Base-by-base conservation (phyloP, 2,329 filamentous ascomycete genomes). In the Cladosporium austrohemisphaericum region DNA sequence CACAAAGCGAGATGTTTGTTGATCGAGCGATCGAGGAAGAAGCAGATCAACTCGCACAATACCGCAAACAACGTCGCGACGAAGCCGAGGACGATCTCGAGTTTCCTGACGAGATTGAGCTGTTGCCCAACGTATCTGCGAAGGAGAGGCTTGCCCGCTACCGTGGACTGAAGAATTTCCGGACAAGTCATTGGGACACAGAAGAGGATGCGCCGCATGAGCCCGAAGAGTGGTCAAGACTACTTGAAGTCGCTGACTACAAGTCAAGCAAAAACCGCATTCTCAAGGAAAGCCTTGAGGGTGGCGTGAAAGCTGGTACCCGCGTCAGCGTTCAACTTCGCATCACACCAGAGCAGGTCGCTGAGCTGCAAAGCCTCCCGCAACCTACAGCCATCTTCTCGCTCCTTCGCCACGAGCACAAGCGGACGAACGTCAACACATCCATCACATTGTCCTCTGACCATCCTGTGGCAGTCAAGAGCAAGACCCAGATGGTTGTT, bases 41-140 rank as follows among this genome's bases (percentile, higher is more conserved):
- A 62, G 86, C 86, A 2, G 78, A 84, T 59, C 84, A 94, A 64
- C 77, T 98, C 32, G 87, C 83, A 49, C 85, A 85, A 36, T 98
- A 90, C 70, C 83, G 93, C 31, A 77, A 81, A 44, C 83, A 83
- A 55, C 88, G 90, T 62, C 82, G 83, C 44, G 83, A 83, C 19
- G 92, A 96, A 58, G 88, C 83, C 3, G 81, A 91, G 41, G 91
- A 97, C 11, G 93, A 98, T 67, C 80, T 87, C 48, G 92, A 97
- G 67, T 98, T 97, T 68, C 93, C 93, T 0, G 93, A 98, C 57
- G 93, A 98, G 68, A 93, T 98, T 51, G 94, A 98, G 68, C 75
- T 98, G 46, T 88, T 88, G 57, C 93, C 94, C 0, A 80, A 92
- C 46, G 88, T 94, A 3, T 76, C 88, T 36, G 93, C 93, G 1